A percentile compares a stretch with the other conserved stretches of the same genome.
phyloP scores from a whole-genome alignment of 2,329 filamentous ascomycete genomes.

The Beauveria australis region DNA sequence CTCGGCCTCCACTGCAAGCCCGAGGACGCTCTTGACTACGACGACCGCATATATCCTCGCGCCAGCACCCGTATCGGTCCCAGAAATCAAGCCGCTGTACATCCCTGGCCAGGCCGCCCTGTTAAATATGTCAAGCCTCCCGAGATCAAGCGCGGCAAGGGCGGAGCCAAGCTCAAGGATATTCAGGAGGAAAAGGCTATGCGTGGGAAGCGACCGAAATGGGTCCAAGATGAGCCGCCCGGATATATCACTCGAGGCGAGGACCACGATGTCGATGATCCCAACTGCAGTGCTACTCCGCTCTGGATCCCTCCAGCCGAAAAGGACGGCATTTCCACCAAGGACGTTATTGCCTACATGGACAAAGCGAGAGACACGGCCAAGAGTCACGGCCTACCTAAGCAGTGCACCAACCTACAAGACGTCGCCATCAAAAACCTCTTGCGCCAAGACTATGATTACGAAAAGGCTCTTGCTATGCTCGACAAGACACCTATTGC shows the following conservation, averaged over 20 bases:
- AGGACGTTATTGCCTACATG: conserved; percentile 71
- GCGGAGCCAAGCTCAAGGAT: conserved; percentile 73
- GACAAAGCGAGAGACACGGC: conserved; percentile 56
- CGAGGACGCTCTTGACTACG: conserved; percentile 92
- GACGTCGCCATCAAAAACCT: conserved; percentile 74
- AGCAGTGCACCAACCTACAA: conserved; percentile 75
- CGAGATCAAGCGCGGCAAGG: conserved; percentile 74
- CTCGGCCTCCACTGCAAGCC: conserved; percentile 91
- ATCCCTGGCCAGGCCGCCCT: conserved; percentile 75
- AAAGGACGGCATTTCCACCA: conserved; percentile 39
- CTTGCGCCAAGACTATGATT: conserved; percentile 62
- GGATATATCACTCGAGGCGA: conserved; percentile 82
- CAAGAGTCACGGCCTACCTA: conserved; percentile 59
- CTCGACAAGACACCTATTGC: conserved; percentile 60
- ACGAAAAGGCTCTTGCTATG: conserved; percentile 59
- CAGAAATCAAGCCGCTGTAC: conserved; percentile 80
- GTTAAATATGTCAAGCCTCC: conserved; percentile 85
- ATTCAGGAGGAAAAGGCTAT: conserved; percentile 74
- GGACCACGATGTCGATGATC: conserved; percentile 63
- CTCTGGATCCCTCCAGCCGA: conserved; percentile 69
- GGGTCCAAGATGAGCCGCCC: conserved; percentile 83
- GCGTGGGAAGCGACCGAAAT: conserved; percentile 77
- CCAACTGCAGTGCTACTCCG: conserved; percentile 64
- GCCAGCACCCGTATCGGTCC: conserved; percentile 88
- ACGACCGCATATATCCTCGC: conserved; percentile 93